Base-by-base conservation (phyloP, 164 flowering plant species). In the Liquidambar formosana region DNA sequence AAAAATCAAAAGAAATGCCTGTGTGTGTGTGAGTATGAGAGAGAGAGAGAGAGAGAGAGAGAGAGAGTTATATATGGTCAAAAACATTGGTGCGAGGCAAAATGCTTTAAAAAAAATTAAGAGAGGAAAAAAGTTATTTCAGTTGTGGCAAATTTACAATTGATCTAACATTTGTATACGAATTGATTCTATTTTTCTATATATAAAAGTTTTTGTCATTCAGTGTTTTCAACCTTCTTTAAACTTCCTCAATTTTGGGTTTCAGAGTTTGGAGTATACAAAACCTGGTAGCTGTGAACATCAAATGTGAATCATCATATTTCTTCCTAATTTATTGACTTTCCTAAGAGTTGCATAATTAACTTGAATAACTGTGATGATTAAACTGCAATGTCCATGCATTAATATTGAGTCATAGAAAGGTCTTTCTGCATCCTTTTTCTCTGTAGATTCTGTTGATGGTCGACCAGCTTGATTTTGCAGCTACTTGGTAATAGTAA, bases 401-500 rank as follows among this genome's bases (percentile, higher is more conserved):
- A 18, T 48, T 48, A 18, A 48, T 14, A 18, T 14, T 4, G 18
- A 48, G 15, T 3, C 4, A 15, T n/a, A 15, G 19, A 8, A 49
- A 49, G 15, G 19, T 54, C 12, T 54, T 54, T 10, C 8, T 8
- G 57, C n/a, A n/a, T 54, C 23, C 23, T 54, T 54, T 19, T 22
- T 54, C n/a, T 19, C 26, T n/a, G 23, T 21, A 10, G 13, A 5
- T 25, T 27, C 14, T 51, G n/a, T 10, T 25, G 18, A 67, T 33
- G 19, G 61, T 16, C n/a, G n/a, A n/a, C 57, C 53, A 12, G 47
- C 43, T 64, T 64, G 54, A 56, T 28, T 64, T 57, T 79, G 71
- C 85, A 87, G 91, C 73, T 84, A 74, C 71, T 68, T 85, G 77
- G 87, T 85, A 48, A 81, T 85, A 49, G 75, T 87, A 48, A 82